phyloP scores from a whole-genome alignment of 2,329 filamentous ascomycete species.

The Cytospora schulzeri region DNA sequence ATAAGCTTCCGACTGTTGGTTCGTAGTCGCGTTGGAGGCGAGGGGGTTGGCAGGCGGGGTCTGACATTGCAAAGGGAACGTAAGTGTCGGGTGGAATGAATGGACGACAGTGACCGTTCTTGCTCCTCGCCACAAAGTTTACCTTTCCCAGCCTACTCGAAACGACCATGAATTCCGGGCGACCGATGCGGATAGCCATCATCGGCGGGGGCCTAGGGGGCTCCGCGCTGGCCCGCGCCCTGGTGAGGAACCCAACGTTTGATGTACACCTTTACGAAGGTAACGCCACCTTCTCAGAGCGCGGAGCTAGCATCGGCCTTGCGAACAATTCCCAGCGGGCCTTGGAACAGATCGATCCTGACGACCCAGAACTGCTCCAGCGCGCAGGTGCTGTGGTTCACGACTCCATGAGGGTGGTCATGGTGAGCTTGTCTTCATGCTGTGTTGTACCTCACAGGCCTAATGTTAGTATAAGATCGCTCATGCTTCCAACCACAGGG shows the following conservation, averaged over 20 bases:
- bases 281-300: conserved; percentile 5
- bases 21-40: too few relatives aligned
- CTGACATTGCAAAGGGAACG: too few relatives aligned
- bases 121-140: too few relatives aligned
- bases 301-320: conserved; percentile 1
- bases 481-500: conserved; percentile 19
- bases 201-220: conserved; percentile 30
- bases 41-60: too few relatives aligned
- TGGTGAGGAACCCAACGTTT: conserved; percentile 3
- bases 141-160: background rate
- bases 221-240: conserved; percentile 20
- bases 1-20: too few relatives aligned
- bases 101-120: too few relatives aligned
- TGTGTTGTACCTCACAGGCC: background rate
- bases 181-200: conserved; percentile 29
- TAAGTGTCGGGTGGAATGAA: too few relatives aligned
- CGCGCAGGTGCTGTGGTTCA: conserved; percentile 11
- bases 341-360: background rate
- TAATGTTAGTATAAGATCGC: background rate
- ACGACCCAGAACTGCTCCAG: conserved; percentile 21
- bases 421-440: background rate
- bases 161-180: background rate
- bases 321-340: conserved; percentile 6
- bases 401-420: background rate
- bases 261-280: conserved; percentile 21